Base-by-base conservation (phyloP, 108 stramenopile genomes). In the Seminavis robusta region DNA sequence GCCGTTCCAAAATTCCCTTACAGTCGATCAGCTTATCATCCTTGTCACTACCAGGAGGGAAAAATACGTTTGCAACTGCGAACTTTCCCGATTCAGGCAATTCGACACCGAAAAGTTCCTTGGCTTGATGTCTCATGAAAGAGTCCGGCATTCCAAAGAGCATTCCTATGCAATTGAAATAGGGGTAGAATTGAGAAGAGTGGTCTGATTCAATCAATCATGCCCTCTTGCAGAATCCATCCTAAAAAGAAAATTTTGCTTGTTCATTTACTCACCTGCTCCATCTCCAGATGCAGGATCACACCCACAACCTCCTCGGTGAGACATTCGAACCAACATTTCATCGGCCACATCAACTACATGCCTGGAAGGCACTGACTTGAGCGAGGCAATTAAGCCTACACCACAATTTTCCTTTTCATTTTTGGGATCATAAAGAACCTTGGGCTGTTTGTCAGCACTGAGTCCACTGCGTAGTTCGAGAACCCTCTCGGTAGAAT, bases 321-420 rank as follows among this genome's bases (percentile, higher is more conserved):
- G 97, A 61, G 87, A 73, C 97, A 98, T 98, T 29, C 97, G 85
- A 41, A 98, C 86, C 33, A 98, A 70, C 97, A 98, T 98, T 70
- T 97, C 95, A 74, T 97, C 94, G 16, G 95, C 95, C 61, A 94
- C 92, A 40, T 91, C 81, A 31, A 98, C 94, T 25, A 96, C 92
- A 62, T 77, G 79, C 6, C 97, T 80, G 46, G 77, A 80, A 0
- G 94, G 77, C 43, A 86, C 69, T 17, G 84, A 84, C 56, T 92
- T 87, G 33, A 95, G 63, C 17, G 83, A 84, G 20, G 94, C 94
- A 47, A 95, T 88, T 24, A 95, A 53, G 37, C 94, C 94, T 16
- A 95, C 94, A 56, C 94, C 94, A 40, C 94, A 95, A 56, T 90
- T 95, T 29, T 95, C 94, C 30, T 69, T 86, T 56, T 95, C 94